Base-by-base conservation (phyloP, 495 filamentous ascomycete species). In the Stereocaulon alpinum region DNA sequence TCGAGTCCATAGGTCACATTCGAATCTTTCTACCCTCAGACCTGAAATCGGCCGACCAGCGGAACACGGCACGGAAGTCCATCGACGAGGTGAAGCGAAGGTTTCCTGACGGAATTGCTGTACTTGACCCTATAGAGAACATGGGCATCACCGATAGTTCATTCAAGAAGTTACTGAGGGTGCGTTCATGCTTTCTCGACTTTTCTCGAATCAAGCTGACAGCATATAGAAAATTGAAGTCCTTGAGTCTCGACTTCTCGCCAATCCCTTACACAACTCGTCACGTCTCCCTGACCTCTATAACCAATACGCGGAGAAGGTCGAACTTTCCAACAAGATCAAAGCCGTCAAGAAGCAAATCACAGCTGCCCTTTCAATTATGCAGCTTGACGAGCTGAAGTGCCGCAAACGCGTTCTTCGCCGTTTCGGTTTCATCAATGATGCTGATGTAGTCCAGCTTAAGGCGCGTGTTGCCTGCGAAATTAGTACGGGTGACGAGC, bases 391-490 rank as follows among this genome's bases (percentile, higher is more conserved):
- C 67, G 94, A 98, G 72, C 80, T 98, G 47, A 97, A 96, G 74
- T 88, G 84, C 65, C 84, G 93, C 58, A 97, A 96, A 74, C 86
- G 93, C 63, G 93, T 98, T n/a, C 81, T 98, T 1, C 88, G 93
- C 48, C 85, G 94, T n/a, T 82, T 97, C 20, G 89, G 86, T 12
- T 97, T 97, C 72, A 93, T 97, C 73, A 88, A 95, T 72, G 93
- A 96, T 40, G 78, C 81, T 22, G 93, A 96, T 67, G 89, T 97
- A 9, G 90, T 98, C 52, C 83, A 95, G 73, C 78, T 96, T 65
- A 98, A 98, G 75, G 93, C 90, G 7, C 84, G 93, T 37, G 93
- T 96, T 7, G 93, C 93, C 10, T 98, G 93, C 72, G 93, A 97
- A 76, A 97, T 98, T 59, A 92, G 88, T 65, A 93, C 91, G 3